phyloP scores from a whole-genome alignment of 257 asterid species.

The Solanum medicagineum region DNA sequence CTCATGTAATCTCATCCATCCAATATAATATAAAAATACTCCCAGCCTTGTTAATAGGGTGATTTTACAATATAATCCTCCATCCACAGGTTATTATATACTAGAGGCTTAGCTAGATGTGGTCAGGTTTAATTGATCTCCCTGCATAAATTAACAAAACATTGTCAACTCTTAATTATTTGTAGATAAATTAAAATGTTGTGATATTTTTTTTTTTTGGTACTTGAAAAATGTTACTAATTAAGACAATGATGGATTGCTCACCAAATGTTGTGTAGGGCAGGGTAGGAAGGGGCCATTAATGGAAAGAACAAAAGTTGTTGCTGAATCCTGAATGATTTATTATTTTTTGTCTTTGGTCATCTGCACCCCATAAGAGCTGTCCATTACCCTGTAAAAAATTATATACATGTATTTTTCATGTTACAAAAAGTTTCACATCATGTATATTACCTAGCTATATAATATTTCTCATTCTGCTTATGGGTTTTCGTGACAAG shows the following conservation, averaged over 20 bases:
- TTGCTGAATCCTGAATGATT: constrained; percentile 39
- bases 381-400: constrained; percentile 49
- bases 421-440: neutral
- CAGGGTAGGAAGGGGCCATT: constrained; percentile 13
- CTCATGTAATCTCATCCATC: neutral
- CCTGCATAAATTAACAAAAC: neutral
- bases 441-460: neutral
- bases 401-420: neutral
- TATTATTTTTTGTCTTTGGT: constrained; percentile 35
- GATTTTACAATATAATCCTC: neutral
- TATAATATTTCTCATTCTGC: neutral
- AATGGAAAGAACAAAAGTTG: constrained; percentile 49
- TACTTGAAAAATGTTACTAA: neutral
- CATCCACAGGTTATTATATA: neutral
- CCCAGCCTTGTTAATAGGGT: neutral
- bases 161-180: neutral
- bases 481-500: too few species aligned
- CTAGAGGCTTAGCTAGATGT: neutral
- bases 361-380: constrained; percentile 53
- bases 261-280: constrained; percentile 31
- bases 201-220: neutral
- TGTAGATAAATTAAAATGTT: neutral
- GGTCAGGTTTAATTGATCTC: neutral
- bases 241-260: constrained; percentile 26
- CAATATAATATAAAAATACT: neutral